Evolutionary conservation across 371 early-diverging fungal genomes (phyloP), one percentile per base, ranked within the genome.

Genomic region (Rozella allomycis): DNA sequence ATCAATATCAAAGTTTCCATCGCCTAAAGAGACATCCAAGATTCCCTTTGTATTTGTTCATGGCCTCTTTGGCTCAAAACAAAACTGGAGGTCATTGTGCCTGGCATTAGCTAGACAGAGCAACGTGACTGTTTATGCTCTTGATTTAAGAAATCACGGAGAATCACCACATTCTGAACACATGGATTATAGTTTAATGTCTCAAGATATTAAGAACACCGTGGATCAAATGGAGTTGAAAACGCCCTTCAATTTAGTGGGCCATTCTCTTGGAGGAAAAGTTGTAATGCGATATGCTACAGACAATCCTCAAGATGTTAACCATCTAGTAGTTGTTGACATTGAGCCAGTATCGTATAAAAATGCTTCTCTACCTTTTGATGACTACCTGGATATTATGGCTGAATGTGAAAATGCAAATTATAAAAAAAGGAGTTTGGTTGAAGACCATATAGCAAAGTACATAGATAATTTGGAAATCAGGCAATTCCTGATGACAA

Each of bases 231-330:
- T 18, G 32, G 47, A 1, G 32, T 76, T 8, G 44, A 54, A 0
- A 34, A 40, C 0, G 61, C 72, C n/a, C n/a, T n/a, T n/a, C 0
- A 45, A 72, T 14, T 34, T 87, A 11, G 40, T 90, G 23, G 91
- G 91, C 1, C 91, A 90, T 42, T 85, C 86, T 8, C 84, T 87
- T 52, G 91, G 91, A 16, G 88, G 86, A 14, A 84, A 85, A 39
- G 77, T 71, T 0, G 81, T 74, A 0, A 87, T 91, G 86, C 53
- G 56, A 12, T 40, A 74, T 11, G 80, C 84, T 0, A 44, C 86
- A 17, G 27, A 38, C n/a, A 34, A 51, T 7, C 72, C 66, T 0
- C 40, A 45, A 1, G 37, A 54, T 5, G 37, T 86, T 3, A 57
- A 68, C 10, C 70, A 67, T 31, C 48, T 87, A 9, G 50, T 84